Conservation (phyloP, 192 early-diverging fungal species). For the Dissophora ornata region DNA sequence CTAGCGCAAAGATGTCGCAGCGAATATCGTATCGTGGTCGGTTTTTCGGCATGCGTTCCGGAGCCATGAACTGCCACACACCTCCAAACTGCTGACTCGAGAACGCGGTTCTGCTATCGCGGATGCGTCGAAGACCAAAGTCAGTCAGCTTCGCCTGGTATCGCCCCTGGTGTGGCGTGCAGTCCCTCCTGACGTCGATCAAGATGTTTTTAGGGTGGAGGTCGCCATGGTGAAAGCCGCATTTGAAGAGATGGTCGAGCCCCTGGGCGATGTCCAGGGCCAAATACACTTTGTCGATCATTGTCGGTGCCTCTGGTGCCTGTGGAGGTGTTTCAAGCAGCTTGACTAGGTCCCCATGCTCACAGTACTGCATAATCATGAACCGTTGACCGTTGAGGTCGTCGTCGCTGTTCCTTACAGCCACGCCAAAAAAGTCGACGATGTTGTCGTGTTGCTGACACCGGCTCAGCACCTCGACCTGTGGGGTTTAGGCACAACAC, state of each 20-base stretch:
- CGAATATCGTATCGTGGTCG: conserved; percentile 46
- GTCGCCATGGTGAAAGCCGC: conserved; percentile 49
- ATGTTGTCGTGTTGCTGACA: conserved; percentile 45
- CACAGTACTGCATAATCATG: conserved; percentile 51
- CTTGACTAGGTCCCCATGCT: conserved; percentile 40
- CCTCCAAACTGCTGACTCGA: conserved; percentile 53
- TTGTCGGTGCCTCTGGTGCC: conserved; percentile 17
- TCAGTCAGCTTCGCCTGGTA: conserved; percentile 43
- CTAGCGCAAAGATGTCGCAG: conserved; percentile 47
- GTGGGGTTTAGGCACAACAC: too few species aligned
- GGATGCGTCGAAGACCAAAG: conserved; percentile 47
- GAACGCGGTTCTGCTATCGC: conserved; percentile 29
- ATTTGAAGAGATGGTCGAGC: conserved; percentile 42
- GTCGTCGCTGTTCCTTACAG: conserved; percentile 28
- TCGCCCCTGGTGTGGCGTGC: conserved; percentile 21
- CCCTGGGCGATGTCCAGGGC: conserved; percentile 43
- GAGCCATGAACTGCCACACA: conserved; percentile 52
- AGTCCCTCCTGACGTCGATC: conserved; percentile 28
- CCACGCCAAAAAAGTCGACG: conserved; percentile 47
- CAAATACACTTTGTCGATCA: conserved; percentile 39
- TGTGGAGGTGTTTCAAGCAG: conserved; percentile 8
- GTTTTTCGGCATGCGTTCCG: conserved; percentile 43
- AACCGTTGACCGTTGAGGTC: conserved; percentile 36
- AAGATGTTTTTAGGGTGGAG: conserved; percentile 50
- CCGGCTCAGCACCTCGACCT: conserved; percentile 53